A percentile compares a stretch with the other conserved stretches of the same genome.
These are phyloP conservation scores for Pythium brassicae DNA, from an alignment of 352 stramenopile genomes.

Conservation along the genomic window DNA sequence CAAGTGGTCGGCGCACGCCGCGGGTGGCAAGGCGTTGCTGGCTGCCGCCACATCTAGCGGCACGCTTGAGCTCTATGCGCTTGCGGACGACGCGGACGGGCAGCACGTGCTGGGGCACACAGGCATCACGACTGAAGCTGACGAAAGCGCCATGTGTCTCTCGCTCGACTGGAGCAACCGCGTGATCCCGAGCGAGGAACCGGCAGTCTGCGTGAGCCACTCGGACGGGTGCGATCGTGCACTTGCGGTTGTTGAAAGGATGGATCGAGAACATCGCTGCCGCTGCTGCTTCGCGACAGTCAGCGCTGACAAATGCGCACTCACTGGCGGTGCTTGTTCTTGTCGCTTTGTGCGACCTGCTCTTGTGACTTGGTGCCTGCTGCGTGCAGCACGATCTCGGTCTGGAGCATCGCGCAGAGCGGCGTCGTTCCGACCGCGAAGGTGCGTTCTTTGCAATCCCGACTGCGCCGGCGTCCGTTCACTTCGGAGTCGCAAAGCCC, in stretches of 20 bases:
- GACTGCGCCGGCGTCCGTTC: too few species aligned
- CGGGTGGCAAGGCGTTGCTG: slow-evolving; percentile 52
- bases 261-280: too few species aligned
- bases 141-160: slow-evolving; percentile 62
- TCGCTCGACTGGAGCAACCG: slow-evolving; percentile 86
- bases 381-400: slow-evolving; percentile 6
- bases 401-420: slow-evolving; percentile 14
- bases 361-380: too few species aligned
- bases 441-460: slow-evolving; percentile 3
- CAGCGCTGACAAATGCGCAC: not conserved
- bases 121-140: slow-evolving; percentile 27
- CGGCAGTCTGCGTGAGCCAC: slow-evolving; percentile 74
- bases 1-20: slow-evolving; percentile 62
- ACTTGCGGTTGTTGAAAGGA: too few species aligned
- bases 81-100: slow-evolving; percentile 14
- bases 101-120: slow-evolving; percentile 26
- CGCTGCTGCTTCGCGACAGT: not conserved
- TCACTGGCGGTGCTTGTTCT: not conserved
- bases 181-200: slow-evolving; percentile 34
- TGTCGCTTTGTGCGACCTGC: not conserved
- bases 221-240: slow-evolving; percentile 57
- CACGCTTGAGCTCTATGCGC: slow-evolving; percentile 59
- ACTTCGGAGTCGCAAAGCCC: too few species aligned
- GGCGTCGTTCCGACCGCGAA: slow-evolving; percentile 7
- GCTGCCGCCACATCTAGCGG: slow-evolving; percentile 58